Evolutionary conservation across 2,329 filamentous ascomycete species (phyloP).

Genomic region (Fusarium sp.): DNA sequence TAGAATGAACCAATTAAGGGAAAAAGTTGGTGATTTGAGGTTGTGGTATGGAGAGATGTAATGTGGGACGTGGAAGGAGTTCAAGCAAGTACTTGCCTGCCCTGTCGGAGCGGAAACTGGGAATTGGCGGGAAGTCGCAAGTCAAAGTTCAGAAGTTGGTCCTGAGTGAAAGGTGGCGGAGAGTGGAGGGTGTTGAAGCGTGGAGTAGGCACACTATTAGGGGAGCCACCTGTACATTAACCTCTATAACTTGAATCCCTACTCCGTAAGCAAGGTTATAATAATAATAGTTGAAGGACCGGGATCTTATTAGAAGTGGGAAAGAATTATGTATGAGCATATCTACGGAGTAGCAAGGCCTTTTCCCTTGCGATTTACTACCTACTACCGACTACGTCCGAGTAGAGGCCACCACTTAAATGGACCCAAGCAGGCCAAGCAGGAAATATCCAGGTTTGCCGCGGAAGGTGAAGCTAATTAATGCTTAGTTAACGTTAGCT

Average conservation of each 20-base stretch:
- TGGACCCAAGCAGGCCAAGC: constrained; percentile 3
- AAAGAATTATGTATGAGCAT: constrained; percentile 3
- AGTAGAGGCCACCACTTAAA: not conserved
- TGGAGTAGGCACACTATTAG: constrained; percentile 39
- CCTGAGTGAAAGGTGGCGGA: constrained; percentile 35
- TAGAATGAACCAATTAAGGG: constrained; percentile 13
- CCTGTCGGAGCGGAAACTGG: constrained; percentile 40
- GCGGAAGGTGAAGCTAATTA: constrained; percentile 17
- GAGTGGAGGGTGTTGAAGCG: constrained; percentile 27
- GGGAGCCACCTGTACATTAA: constrained; percentile 30
- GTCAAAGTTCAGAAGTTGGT: constrained; percentile 16
- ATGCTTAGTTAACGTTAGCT: constrained; percentile 3
- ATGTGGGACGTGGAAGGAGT: constrained; percentile 39
- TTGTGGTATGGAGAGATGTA: constrained; percentile 41
- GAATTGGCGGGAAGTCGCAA: constrained; percentile 38
- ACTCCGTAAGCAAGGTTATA: not conserved
- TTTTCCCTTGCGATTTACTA: not conserved
- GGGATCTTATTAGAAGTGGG: constrained; percentile 6
- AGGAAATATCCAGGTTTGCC: constrained; percentile 6
- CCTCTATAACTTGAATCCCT: not conserved
- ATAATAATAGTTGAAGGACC: not conserved
- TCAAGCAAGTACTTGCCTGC: constrained; percentile 38
- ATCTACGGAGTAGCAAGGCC: not conserved
- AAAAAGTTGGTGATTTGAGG: constrained; percentile 30
- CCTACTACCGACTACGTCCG: not conserved